A percentile compares a stretch with the other conserved stretches of the same genome.
phyloP scores from a whole-genome alignment of 2,329 filamentous ascomycete genomes.

The Chalaropsis ovoidea region DNA sequence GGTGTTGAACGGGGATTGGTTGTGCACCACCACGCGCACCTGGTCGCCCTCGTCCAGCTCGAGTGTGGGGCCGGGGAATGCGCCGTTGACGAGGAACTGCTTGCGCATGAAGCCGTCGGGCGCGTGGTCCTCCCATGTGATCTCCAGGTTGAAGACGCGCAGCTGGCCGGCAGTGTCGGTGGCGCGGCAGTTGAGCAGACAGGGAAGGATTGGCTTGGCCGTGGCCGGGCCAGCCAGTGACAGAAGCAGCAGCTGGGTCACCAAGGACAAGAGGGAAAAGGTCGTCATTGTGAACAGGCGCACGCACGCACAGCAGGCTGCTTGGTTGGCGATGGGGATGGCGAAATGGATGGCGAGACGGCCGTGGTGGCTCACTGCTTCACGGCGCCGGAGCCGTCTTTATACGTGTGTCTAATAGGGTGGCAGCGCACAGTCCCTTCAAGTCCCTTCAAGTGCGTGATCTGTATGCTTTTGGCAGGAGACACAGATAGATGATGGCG shows the following conservation, averaged over 20 bases:
- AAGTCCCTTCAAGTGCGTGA: background rate
- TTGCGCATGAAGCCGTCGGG: conserved; percentile 39
- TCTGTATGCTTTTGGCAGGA: background rate
- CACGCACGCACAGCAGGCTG: background rate
- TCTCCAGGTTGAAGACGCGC: conserved; percentile 29
- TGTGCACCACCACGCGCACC: conserved; percentile 38
- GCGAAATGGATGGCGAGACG: background rate
- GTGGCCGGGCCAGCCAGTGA: background rate
- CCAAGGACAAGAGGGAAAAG: background rate
- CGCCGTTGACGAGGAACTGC: conserved; percentile 47
- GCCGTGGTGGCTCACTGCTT: no score
- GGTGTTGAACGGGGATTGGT: conserved; percentile 40
- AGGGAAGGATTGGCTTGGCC: background rate
- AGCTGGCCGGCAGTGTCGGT: background rate
- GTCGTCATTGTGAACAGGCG: background rate
- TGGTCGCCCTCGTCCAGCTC: conserved; percentile 44
- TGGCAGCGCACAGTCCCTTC: no score
- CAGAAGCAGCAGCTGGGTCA: background rate
- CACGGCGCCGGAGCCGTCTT: background rate
- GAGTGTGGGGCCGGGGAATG: conserved; percentile 52
- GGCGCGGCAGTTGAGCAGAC: background rate
- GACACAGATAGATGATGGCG: background rate
- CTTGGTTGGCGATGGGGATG: background rate
- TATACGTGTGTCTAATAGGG: background rate
- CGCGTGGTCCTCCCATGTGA: conserved; percentile 35